Evolutionary conservation across 768 basidiomycete genomes (phyloP).

Genomic region (Astraeus odoratus): DNA sequence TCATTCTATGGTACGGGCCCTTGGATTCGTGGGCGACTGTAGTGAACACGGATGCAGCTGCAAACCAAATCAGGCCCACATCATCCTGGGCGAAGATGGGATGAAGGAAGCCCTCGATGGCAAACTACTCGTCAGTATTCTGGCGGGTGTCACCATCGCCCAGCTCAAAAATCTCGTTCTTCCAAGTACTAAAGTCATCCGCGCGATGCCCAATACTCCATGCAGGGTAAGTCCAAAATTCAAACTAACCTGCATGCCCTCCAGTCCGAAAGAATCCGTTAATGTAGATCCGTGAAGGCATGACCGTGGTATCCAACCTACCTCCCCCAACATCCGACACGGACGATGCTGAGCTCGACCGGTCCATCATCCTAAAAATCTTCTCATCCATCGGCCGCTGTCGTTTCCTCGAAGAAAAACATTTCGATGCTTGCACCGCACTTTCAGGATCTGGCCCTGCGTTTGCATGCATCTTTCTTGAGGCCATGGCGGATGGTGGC

Average conservation of each 20-base stretch:
- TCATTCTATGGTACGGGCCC: constrained; percentile 73
- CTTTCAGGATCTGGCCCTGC: constrained; percentile 95
- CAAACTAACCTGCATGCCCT: too few species aligned
- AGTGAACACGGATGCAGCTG: constrained; percentile 46
- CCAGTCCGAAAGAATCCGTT: not conserved
- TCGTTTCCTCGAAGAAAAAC: constrained; percentile 94
- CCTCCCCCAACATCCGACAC: constrained; percentile 35
- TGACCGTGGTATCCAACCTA: constrained; percentile 88
- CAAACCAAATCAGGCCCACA: constrained; percentile 83
- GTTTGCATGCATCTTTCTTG: constrained; percentile 92
- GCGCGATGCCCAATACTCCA: constrained; percentile 98
- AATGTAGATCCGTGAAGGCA: constrained; percentile 90
- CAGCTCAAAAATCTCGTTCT: constrained; percentile 74
- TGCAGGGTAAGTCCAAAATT: constrained; percentile 58
- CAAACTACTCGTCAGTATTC: constrained; percentile 93
- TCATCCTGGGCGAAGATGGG: constrained; percentile 66
- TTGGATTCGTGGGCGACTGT: constrained; percentile 1
- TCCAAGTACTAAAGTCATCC: constrained; percentile 75
- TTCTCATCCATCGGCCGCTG: constrained; percentile 97
- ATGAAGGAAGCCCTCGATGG: constrained; percentile 79
- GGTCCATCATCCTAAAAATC: constrained; percentile 76
- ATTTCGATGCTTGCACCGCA: constrained; percentile 98
- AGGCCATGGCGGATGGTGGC: constrained; percentile 98
- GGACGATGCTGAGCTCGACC: constrained; percentile 48
- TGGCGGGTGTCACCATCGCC: constrained; percentile 89